Percentiles rank a stretch among this genome's conserved stretches.
These are phyloP conservation scores for Fusarium redolens DNA, from an alignment of 2,329 filamentous ascomycete genomes.

Conservation along the genomic window DNA sequence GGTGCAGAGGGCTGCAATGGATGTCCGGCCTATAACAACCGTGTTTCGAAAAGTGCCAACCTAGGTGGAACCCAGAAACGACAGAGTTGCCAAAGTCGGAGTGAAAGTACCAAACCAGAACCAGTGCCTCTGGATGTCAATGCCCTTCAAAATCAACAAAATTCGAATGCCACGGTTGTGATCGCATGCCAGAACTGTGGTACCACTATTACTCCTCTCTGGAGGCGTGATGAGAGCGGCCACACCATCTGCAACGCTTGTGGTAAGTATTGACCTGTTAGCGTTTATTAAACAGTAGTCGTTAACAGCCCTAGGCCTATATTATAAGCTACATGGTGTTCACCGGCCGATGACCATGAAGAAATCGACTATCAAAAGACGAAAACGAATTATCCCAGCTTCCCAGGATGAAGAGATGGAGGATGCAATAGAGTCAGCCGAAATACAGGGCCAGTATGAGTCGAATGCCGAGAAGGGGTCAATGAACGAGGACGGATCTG, in stretches of 20 bases:
- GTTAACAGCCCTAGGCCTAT: slow-evolving; percentile 72
- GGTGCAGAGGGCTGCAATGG: slow-evolving; percentile 95
- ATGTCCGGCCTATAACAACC: slow-evolving; percentile 97
- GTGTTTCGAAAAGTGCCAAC: slow-evolving; percentile 87
- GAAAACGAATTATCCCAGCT: slow-evolving; percentile 93
- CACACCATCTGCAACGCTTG: slow-evolving; percentile 99
- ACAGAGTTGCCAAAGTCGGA: slow-evolving; percentile 49
- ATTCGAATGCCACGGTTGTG: slow-evolving; percentile 59
- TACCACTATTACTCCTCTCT: slow-evolving; percentile 95
- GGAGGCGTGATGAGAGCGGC: slow-evolving; percentile 92
- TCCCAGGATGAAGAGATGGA: slow-evolving; percentile 63
- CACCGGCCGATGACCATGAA: slow-evolving; percentile 99
- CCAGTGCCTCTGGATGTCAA: slow-evolving; percentile 51
- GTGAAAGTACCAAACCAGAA: slow-evolving; percentile 41
- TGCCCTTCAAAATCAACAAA: slow-evolving; percentile 47
- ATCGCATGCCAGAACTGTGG: slow-evolving; percentile 97
- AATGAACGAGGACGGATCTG: slow-evolving; percentile 71
- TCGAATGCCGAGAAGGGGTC: slow-evolving; percentile 63
- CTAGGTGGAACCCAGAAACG: slow-evolving; percentile 68
- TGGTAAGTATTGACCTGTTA: slow-evolving; percentile 68
- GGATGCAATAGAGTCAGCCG: slow-evolving; percentile 60
- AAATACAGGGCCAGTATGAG: slow-evolving; percentile 52
- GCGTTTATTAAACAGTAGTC: neutral
- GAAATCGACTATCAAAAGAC: slow-evolving; percentile 94
- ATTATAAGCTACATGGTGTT: slow-evolving; percentile 94